Conservation (phyloP, 2,329 filamentous ascomycete species). For the Teratosphaeria nubilosa region DNA sequence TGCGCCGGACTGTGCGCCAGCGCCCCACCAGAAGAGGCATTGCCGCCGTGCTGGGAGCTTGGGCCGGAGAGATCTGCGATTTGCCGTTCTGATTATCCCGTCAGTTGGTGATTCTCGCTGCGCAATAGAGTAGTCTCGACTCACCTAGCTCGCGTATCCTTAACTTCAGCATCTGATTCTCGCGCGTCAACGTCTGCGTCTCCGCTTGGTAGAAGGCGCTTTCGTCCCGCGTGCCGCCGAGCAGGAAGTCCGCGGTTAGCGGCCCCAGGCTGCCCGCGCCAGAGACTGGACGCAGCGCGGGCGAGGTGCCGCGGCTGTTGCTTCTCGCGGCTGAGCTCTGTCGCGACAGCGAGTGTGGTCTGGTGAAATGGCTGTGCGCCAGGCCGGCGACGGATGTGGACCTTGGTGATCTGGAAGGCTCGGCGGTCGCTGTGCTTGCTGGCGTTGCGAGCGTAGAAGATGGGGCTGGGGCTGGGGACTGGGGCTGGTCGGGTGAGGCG, state of each 20-base stretch:
- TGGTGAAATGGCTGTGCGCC: conserved; percentile 14
- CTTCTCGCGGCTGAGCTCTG: conserved; percentile 32
- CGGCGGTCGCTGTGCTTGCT: conserved; percentile 35
- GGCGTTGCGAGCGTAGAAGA: conserved; percentile 5
- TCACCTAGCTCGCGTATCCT: conserved; percentile 63
- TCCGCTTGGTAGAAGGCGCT: conserved; percentile 73
- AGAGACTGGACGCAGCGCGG: conserved; percentile 43
- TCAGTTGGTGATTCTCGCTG: not conserved
- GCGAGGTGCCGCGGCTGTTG: conserved; percentile 32
- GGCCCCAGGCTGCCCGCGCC: conserved; percentile 34
- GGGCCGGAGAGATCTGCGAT: conserved; percentile 6
- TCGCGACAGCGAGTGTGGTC: conserved; percentile 30
- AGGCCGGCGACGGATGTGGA: conserved; percentile 1
- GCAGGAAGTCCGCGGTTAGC: conserved; percentile 45
- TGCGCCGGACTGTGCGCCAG: conserved; percentile 2
- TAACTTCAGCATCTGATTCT: conserved; percentile 74
- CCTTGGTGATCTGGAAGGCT: conserved; percentile 9
- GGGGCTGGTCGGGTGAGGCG: conserved; percentile 10
- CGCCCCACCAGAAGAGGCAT: not conserved
- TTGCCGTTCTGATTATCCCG: conserved; percentile 8
- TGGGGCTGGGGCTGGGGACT: conserved; percentile 24
- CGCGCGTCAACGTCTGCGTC: conserved; percentile 64
- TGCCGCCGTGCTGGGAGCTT: not conserved
- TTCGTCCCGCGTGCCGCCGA: conserved; percentile 57
- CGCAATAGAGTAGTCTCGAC: not conserved